phyloP scores from a whole-genome alignment of 345 rosid genomes.

The Pseudoturritis turrita region DNA sequence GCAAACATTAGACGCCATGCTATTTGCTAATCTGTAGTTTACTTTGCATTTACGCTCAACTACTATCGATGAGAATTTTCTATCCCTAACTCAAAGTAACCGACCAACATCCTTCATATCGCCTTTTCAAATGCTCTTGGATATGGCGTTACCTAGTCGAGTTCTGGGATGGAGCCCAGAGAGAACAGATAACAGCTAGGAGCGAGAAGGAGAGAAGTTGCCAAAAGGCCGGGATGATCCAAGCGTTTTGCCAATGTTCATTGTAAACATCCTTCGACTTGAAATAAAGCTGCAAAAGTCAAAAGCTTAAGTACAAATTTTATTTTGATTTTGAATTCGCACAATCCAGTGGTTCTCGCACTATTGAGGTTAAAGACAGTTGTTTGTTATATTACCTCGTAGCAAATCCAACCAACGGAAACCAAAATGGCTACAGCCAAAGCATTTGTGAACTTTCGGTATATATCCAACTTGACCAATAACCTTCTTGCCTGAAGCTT shows the following conservation, averaged over 20 bases:
- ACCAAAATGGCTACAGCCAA: conserved; percentile 87
- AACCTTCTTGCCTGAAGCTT: conserved; percentile 94
- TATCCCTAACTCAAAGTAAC: background rate
- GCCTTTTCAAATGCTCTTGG: background rate
- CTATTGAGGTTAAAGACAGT: background rate
- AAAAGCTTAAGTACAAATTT: background rate
- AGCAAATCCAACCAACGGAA: conserved; percentile 96
- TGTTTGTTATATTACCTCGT: conserved; percentile 56
- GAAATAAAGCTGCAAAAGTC: conserved; percentile 73
- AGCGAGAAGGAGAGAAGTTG: conserved; percentile 84
- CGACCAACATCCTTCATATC: background rate
- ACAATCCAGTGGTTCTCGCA: background rate
- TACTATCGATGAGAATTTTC: background rate
- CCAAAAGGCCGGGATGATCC: conserved; percentile 97
- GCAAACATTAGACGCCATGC: background rate
- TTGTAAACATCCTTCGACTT: conserved; percentile 86
- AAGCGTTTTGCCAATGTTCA: conserved; percentile 90
- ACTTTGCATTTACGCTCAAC: background rate
- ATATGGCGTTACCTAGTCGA: conserved; percentile 63
- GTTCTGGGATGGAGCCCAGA: conserved; percentile 94
- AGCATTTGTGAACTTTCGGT: conserved; percentile 95
- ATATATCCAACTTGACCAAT: conserved; percentile 78
- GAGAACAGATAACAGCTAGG: conserved; percentile 74
- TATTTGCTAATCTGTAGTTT: background rate
- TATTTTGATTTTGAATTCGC: background rate